A percentile compares a stretch with the other conserved stretches of the same genome.
Evolutionary conservation across 768 basidiomycete species (phyloP).

Genomic region (Calocybe gangraenosa): DNA sequence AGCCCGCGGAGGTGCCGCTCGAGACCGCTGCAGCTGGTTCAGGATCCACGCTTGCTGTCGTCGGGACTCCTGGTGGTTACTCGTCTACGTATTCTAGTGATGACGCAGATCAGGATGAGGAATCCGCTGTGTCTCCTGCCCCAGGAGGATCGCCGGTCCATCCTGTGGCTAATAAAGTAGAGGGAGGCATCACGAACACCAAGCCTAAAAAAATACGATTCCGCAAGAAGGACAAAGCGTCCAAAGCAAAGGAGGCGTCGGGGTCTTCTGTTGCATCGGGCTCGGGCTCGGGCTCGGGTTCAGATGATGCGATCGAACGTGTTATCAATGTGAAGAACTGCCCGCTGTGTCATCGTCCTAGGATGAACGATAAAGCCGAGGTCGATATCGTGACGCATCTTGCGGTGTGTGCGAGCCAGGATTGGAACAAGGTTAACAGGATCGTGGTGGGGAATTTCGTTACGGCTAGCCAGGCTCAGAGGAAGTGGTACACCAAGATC

Average conservation of each 20-base stretch:
- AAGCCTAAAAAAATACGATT: constrained; percentile 13
- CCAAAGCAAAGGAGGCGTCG: constrained; percentile 16
- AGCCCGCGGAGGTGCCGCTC: constrained; percentile 44
- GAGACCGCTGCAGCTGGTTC: constrained; percentile 11
- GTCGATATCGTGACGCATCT: constrained; percentile 95
- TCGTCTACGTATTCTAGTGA: constrained; percentile 38
- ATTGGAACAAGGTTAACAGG: constrained; percentile 85
- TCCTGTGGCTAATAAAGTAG: no score
- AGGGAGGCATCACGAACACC: no score
- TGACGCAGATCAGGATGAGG: constrained; percentile 35
- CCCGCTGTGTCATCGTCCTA: constrained; percentile 87
- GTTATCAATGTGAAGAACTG: constrained; percentile 96
- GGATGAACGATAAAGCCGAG: constrained; percentile 83
- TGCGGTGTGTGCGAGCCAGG: constrained; percentile 92
- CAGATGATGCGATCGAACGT: constrained; percentile 56
- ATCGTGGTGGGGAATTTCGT: constrained; percentile 95
- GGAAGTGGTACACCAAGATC: constrained; percentile 95
- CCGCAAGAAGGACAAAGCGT: constrained; percentile 15
- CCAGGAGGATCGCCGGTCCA: neutral
- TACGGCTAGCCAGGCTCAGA: constrained; percentile 89
- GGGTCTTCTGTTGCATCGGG: constrained; percentile 6
- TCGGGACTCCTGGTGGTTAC: constrained; percentile 10
- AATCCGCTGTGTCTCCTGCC: constrained; percentile 20
- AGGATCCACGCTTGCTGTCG: constrained; percentile 4
- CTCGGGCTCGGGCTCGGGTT: constrained; percentile 7